A percentile compares a stretch with the other conserved stretches of the same genome.
These are phyloP conservation scores for Trichoderma asperellum DNA, from an alignment of 2,329 filamentous ascomycete genomes.

Conservation along the genomic window DNA sequence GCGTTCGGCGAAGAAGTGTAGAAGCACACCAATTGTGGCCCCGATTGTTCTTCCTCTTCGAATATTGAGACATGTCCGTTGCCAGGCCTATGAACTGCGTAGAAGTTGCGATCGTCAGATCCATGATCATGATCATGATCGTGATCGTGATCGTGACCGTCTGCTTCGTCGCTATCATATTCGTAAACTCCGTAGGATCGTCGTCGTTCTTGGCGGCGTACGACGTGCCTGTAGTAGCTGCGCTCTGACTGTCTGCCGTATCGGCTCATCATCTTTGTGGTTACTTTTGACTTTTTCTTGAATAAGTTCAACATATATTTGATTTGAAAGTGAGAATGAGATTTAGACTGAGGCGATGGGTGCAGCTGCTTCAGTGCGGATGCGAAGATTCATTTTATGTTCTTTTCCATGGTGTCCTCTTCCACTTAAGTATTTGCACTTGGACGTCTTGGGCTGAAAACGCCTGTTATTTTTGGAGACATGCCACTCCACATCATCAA, in stretches of 20 bases:
- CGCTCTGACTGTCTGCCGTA: not conserved
- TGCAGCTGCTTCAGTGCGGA: not conserved
- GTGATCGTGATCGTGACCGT: not conserved
- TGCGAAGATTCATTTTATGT: not conserved
- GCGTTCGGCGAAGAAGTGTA: not conserved
- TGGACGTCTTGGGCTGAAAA: not conserved
- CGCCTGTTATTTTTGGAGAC: not conserved
- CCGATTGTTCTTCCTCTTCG: not conserved
- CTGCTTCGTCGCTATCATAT: not conserved
- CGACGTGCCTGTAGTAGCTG: not conserved
- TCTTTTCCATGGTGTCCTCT: not conserved
- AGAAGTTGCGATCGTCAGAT: not conserved
- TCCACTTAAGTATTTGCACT: slow-evolving; percentile 7
- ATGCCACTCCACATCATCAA: not conserved
- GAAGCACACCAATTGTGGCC: not conserved
- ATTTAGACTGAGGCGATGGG: not conserved
- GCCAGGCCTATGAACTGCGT: not conserved
- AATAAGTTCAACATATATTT: slow-evolving; percentile 5
- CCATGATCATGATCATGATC: not conserved
- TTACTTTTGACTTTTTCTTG: not conserved
- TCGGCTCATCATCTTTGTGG: not conserved
- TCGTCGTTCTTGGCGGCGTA: not conserved
- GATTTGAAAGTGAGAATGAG: not conserved
- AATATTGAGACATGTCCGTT: not conserved
- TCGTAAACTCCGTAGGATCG: not conserved